Percentiles rank a stretch among this genome's conserved stretches.
These are phyloP conservation scores for Berberis thunbergii DNA, from an alignment of 164 flowering plant genomes.

Conservation along the genomic window DNA sequence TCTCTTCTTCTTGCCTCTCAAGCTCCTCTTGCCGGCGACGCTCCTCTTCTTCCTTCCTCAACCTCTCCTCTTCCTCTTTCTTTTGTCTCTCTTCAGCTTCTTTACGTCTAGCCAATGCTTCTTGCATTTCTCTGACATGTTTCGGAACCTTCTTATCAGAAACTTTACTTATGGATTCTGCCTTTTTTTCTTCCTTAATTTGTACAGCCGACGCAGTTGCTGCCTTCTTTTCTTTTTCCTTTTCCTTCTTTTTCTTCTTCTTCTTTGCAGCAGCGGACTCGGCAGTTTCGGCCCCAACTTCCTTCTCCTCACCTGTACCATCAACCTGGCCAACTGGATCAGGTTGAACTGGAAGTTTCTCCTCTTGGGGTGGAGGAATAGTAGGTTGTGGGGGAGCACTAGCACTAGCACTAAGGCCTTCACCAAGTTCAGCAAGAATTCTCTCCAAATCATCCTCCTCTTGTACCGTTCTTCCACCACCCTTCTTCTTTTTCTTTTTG, in stretches of 20 bases:
- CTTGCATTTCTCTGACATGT: conserved; percentile 97
- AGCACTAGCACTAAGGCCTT: conserved; percentile 21
- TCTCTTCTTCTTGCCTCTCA: conserved; percentile 83
- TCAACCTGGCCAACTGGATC: conserved; percentile 29
- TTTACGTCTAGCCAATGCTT: conserved; percentile 70
- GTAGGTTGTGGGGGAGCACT: conserved; percentile 20
- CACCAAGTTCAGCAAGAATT: conserved; percentile 92
- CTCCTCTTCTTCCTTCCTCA: conserved; percentile 90
- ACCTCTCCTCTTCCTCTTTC: conserved; percentile 84
- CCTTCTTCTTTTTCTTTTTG: conserved; percentile 85
- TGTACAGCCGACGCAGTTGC: conserved; percentile 33
- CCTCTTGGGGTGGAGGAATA: conserved; percentile 34
- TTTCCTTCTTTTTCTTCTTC: conserved; percentile 85
- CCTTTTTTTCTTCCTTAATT: conserved; percentile 28
- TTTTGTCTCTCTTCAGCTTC: conserved; percentile 80
- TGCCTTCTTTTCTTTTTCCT: conserved; percentile 58
- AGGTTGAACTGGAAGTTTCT: conserved; percentile 32
- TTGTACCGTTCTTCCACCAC: conserved; percentile 77
- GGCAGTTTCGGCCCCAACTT: conserved; percentile 45
- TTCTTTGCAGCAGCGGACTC: conserved; percentile 93
- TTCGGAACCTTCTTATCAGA: conserved; percentile 76
- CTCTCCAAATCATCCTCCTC: conserved; percentile 95
- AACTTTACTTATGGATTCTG: conserved; percentile 40
- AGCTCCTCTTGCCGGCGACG: conserved; percentile 65
- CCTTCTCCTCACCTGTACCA: conserved; percentile 41